phyloP scores from a whole-genome alignment of 2,329 filamentous ascomycete genomes.

The Colletotrichum destructivum region DNA sequence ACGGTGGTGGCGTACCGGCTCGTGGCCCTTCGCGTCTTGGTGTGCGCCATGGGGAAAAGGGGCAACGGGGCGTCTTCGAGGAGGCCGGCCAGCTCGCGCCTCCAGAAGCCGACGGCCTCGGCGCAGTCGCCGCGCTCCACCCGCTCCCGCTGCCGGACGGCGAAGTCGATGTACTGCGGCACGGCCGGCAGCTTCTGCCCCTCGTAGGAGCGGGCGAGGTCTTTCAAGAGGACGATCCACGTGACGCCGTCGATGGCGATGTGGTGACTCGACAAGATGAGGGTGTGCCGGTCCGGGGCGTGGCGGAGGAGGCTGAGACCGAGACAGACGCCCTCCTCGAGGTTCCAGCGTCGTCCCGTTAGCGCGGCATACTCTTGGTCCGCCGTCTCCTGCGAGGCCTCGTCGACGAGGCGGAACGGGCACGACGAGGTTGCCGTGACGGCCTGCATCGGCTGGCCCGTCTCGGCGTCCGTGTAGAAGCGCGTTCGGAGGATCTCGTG shows the following conservation, averaged over 20 bases:
- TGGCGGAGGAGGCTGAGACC: constrained; percentile 14
- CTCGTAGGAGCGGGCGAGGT: constrained; percentile 61
- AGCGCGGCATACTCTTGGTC: background rate
- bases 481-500: constrained; percentile 55
- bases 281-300: constrained; percentile 48
- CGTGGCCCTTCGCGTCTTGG: constrained; percentile 9
- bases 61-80: constrained; percentile 50
- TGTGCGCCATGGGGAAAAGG: constrained; percentile 49
- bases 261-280: constrained; percentile 63
- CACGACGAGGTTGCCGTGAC: constrained; percentile 13
- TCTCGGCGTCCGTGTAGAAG: constrained; percentile 43
- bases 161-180: constrained; percentile 55
- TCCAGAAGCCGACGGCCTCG: constrained; percentile 54
- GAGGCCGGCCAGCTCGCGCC: constrained; percentile 42
- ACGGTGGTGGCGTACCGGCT: constrained; percentile 8
- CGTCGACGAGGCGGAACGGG: constrained; percentile 10
- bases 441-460: constrained; percentile 7
- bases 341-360: constrained; percentile 2
- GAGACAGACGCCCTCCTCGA: constrained; percentile 6
- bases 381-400: background rate
- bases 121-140: constrained; percentile 48
- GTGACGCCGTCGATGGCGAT: constrained; percentile 66
- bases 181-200: constrained; percentile 45
- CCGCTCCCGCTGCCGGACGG: constrained; percentile 49
- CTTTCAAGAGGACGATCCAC: constrained; percentile 58